Base-by-base conservation (phyloP, 73 alveolate genomes). In the Urostyla sp. region DNA sequence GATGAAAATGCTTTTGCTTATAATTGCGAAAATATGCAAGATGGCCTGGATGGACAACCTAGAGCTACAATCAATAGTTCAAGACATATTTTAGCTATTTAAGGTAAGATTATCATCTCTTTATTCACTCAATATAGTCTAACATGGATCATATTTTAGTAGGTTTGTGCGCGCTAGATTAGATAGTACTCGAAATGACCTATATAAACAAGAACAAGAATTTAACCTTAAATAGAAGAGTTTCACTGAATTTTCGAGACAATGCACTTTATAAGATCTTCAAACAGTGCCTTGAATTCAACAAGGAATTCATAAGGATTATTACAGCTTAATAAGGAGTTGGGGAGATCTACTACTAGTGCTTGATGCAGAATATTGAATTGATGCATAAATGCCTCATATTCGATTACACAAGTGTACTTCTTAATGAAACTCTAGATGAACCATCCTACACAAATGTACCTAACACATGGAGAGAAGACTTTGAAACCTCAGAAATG, bases 31-130 rank as follows among this genome's bases (percentile, higher is more conserved):
- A 45, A 72, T 83, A 10, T 59, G 69, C 35, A 83, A 83, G 53
- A 34, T 83, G 26, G 55, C 87, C 16, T 83, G 91, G 91, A 72
- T 83, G 26, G 91, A 83, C 49, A 80, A 83, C 44, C 75, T 50
- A 20, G 57, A 79, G 31, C 75, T 53, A 13, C 57, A 83, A 54
- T 31, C 59, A 0, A 50, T 83, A 0, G 83, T 72, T 15, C 49
- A 21, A 13, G 91, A 83, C 5, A 15, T 83, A 0, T n/a, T 38
- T 6, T 27, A 54, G 51, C 46, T 72, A 21, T 43, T 51, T 26
- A 54, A 67, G 26, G 80, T 83, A 45, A 60, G 56, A 0, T 3
- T 21, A 38, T 44, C 36, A 49, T 1, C 34, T 26, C 16, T 18
- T 2, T 15, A 8, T 32, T 5, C 28, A 5, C 7, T 46, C 1